A percentile compares a stretch with the other conserved stretches of the same genome.
phyloP scores from a whole-genome alignment of 2,329 filamentous ascomycete species.

The Achaetomium macrosporum region DNA sequence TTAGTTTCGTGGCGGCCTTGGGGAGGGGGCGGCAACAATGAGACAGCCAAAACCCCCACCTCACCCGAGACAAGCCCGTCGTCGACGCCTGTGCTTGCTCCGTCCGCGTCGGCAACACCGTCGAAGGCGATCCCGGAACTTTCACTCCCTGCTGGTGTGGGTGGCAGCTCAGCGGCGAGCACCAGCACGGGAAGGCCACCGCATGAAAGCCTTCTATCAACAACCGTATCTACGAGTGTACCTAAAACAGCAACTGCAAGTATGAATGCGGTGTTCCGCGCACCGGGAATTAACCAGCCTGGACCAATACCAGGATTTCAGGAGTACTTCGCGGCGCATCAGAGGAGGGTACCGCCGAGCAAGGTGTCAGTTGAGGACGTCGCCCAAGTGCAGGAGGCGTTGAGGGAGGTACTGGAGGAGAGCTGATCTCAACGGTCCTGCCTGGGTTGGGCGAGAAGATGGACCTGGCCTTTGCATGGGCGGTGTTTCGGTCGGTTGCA shows the following conservation, averaged over 20 bases:
- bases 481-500: not conserved
- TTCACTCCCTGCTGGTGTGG: conserved; percentile 4
- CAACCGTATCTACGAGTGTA: not conserved
- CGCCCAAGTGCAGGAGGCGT: conserved; percentile 46
- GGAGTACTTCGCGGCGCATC: conserved; percentile 46
- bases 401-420: conserved; percentile 53
- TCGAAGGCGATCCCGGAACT: conserved; percentile 11
- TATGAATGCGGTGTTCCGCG: conserved; percentile 34
- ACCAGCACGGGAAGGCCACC: conserved; percentile 12
- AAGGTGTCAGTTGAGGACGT: conserved; percentile 53
- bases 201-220: conserved; percentile 25
- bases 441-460: not conserved
- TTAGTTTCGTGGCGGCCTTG: conserved; percentile 38
- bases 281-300: conserved; percentile 72
- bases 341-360: conserved; percentile 47
- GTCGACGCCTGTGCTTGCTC: conserved; percentile 6
- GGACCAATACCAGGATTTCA: conserved; percentile 69
- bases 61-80: conserved; percentile 16
- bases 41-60: conserved; percentile 13
- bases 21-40: conserved; percentile 25
- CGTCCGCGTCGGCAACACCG: not conserved
- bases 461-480: not conserved
- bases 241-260: not conserved
- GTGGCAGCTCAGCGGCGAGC: not conserved
- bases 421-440: not conserved